Conservation (phyloP, 345 rosid species). For the Gossypium sturtianum region DNA sequence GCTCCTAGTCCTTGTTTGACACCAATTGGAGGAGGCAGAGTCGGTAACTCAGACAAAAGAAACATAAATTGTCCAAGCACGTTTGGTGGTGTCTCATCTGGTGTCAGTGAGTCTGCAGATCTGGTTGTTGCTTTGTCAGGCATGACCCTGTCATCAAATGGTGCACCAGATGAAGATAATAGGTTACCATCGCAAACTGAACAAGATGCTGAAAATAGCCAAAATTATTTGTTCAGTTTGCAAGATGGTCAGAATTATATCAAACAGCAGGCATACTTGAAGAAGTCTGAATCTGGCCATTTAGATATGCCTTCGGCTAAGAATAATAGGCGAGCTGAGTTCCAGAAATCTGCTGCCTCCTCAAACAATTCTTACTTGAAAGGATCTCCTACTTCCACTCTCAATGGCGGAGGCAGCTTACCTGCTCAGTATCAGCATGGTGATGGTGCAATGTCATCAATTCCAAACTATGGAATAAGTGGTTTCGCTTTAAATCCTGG, state of each 20-base stretch:
- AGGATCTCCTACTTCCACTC: conserved; percentile 56
- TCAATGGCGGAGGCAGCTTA: conserved; percentile 46
- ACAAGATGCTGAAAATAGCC: conserved; percentile 8
- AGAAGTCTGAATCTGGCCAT: conserved; percentile 15
- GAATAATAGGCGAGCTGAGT: conserved; percentile 42
- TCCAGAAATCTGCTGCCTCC: conserved; percentile 34
- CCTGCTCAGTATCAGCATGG: conserved; percentile 48
- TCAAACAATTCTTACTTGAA: conserved; percentile 44
- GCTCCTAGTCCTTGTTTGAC: conserved; percentile 87
- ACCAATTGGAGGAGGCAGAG: conserved; percentile 79
- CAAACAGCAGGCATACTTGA: conserved; percentile 9
- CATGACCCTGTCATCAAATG: conserved; percentile 51
- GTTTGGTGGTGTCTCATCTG: conserved; percentile 45
- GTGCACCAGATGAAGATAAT: conserved; percentile 31
- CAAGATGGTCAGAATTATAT: conserved; percentile 13
- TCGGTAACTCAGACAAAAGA: conserved; percentile 53
- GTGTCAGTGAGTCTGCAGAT: conserved; percentile 47
- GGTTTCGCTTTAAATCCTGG: conserved; percentile 54
- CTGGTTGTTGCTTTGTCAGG: conserved; percentile 61
- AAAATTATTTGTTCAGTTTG: conserved; percentile 5
- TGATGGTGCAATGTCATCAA: conserved; percentile 43
- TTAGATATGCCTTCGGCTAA: conserved; percentile 19
- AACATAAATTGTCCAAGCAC: conserved; percentile 41
- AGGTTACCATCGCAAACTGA: not conserved
- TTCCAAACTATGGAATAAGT: conserved; percentile 41